A percentile compares a stretch with the other conserved stretches of the same genome.
These are phyloP conservation scores for Alternaria consortialis DNA, from an alignment of 2,329 filamentous ascomycete genomes.

Conservation along the genomic window DNA sequence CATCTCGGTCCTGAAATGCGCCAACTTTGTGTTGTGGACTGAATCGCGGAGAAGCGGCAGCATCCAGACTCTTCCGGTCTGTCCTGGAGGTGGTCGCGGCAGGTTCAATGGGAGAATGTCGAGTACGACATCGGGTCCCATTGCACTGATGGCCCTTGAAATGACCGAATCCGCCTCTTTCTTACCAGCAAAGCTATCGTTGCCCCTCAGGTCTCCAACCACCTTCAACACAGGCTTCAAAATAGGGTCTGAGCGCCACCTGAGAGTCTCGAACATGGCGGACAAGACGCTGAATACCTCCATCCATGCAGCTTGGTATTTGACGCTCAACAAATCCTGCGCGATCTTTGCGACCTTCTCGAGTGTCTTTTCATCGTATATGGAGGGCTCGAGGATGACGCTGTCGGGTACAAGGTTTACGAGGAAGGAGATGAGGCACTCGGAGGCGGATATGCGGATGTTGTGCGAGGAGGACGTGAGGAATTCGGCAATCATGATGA, in stretches of 20 bases:
- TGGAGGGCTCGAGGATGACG: conserved; percentile 85
- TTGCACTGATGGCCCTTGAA: conserved; percentile 84
- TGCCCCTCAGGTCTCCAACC: conserved; percentile 86
- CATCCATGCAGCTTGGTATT: conserved; percentile 93
- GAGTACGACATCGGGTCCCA: conserved; percentile 87
- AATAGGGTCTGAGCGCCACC: conserved; percentile 84
- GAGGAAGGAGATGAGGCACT: conserved; percentile 92
- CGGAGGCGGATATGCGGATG: conserved; percentile 91
- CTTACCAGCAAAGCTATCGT: conserved; percentile 89
- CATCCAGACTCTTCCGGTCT: conserved; percentile 92
- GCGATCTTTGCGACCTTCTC: conserved; percentile 80
- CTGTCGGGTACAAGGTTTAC: conserved; percentile 86
- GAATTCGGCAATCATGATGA: conserved; percentile 80
- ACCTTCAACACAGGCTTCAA: conserved; percentile 78
- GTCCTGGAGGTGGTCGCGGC: conserved; percentile 75
- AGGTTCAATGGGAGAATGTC: conserved; percentile 87
- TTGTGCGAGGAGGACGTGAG: conserved; percentile 89
- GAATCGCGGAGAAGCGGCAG: conserved; percentile 89
- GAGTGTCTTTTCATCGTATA: conserved; percentile 90
- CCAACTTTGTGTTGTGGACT: conserved; percentile 85
- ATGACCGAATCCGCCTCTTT: conserved; percentile 93
- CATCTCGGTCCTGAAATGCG: conserved; percentile 85
- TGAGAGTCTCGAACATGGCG: conserved; percentile 84
- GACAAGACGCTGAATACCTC: conserved; percentile 91
- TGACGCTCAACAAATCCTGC: conserved; percentile 80